Evolutionary conservation across 2,329 filamentous ascomycete genomes (phyloP).

Genomic region (Magnaporthiopsis incrustans): DNA sequence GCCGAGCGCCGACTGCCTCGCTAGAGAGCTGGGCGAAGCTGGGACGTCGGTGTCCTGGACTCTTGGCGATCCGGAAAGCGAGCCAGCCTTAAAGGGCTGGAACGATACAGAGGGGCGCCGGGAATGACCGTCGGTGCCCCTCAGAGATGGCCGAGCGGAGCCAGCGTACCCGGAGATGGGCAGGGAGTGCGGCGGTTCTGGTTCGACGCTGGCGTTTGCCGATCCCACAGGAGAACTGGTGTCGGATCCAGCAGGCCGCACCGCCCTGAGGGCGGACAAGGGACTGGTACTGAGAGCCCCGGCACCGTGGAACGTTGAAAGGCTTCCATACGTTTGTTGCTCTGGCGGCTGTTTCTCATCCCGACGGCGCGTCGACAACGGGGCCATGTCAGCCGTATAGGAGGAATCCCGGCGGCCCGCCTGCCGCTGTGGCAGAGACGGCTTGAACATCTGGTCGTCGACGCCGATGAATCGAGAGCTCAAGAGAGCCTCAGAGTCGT

Average conservation of each 20-base stretch:
- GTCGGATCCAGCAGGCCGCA: constrained; percentile 53
- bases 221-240: constrained; percentile 52
- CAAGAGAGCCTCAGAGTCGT: constrained; percentile 81
- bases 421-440: constrained; percentile 57
- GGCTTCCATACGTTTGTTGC: constrained; percentile 75
- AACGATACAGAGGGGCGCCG: constrained; percentile 82
- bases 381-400: constrained; percentile 59
- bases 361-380: constrained; percentile 60
- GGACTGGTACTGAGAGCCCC: constrained; percentile 74
- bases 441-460: constrained; percentile 80
- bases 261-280: constrained; percentile 71
- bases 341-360: constrained; percentile 40
- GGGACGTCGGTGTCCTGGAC: constrained; percentile 39
- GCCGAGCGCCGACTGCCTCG: constrained; percentile 38
- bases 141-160: constrained; percentile 26
- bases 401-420: constrained; percentile 26
- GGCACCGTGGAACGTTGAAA: constrained; percentile 84
- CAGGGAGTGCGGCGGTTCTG: constrained; percentile 41
- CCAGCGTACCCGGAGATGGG: constrained; percentile 35
- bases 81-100: constrained; percentile 93
- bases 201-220: constrained; percentile 35
- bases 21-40: constrained; percentile 46
- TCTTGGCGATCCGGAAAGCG: constrained; percentile 78
- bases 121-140: constrained; percentile 43
- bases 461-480: constrained; percentile 91